Evolutionary conservation across 805 yeast genomes (phyloP).

Genomic region (Cyberlindnera xylosilytica): DNA sequence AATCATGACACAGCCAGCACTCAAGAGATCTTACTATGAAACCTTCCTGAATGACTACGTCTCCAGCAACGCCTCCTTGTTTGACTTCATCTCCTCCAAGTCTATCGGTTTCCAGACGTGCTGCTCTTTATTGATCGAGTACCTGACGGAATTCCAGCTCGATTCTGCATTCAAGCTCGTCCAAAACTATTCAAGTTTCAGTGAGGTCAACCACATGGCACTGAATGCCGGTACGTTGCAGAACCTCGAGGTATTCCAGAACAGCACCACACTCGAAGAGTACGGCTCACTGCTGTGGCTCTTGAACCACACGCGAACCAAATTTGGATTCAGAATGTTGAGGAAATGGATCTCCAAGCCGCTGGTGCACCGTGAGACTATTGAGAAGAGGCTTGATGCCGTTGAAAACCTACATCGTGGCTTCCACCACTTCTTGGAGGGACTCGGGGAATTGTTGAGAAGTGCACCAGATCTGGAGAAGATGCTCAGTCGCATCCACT

Average conservation of each 20-base stretch:
- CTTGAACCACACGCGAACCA: conserved; percentile 75
- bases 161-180: conserved; percentile 50
- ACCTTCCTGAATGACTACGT: conserved; percentile 16
- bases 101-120: conserved; percentile 32
- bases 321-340: conserved; percentile 68
- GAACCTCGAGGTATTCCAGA: conserved; percentile 72
- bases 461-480: conserved; percentile 56
- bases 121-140: conserved; percentile 45
- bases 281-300: conserved; percentile 79
- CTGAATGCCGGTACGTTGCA: conserved; percentile 63
- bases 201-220: conserved; percentile 45
- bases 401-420: conserved; percentile 44
- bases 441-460: conserved; percentile 32
- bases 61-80: conserved; percentile 17
- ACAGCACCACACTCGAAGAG: conserved; percentile 51
- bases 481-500: conserved; percentile 55
- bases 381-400: conserved; percentile 63
- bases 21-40: conserved; percentile 16
- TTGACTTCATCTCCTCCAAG: conserved; percentile 27
- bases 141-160: conserved; percentile 63
- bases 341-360: conserved; percentile 77
- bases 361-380: conserved; percentile 47
- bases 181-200: conserved; percentile 51
- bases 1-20: conserved; percentile 13
- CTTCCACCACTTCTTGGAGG: conserved; percentile 38